phyloP scores from a whole-genome alignment of 2,329 filamentous ascomycete species.

The Colletotrichum musicola region DNA sequence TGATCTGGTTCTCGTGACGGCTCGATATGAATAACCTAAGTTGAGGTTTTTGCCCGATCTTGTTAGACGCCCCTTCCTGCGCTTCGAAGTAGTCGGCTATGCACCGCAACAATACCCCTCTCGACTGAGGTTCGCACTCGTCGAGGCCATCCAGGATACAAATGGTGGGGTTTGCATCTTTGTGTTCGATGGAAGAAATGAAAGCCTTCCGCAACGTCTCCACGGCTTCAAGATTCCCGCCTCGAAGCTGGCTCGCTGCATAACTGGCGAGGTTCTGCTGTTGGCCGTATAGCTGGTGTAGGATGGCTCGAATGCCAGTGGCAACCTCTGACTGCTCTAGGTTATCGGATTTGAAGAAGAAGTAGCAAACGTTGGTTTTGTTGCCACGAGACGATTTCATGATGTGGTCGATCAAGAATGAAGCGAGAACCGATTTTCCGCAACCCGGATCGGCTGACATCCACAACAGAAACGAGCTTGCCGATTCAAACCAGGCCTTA shows the following conservation, averaged over 20 bases:
- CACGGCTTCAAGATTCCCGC: not conserved
- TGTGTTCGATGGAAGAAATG: not conserved
- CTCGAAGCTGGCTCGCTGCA: slow-evolving; percentile 6
- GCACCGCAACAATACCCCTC: slow-evolving; percentile 26
- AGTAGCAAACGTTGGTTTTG: slow-evolving; percentile 37
- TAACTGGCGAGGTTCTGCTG: not conserved
- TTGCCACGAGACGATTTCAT: not conserved
- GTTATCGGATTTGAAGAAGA: slow-evolving; percentile 40
- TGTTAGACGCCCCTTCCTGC: not conserved
- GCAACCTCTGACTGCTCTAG: slow-evolving; percentile 32
- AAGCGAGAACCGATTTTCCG: slow-evolving; percentile 38
- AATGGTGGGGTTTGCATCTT: slow-evolving; percentile 33
- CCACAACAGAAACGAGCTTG: slow-evolving; percentile 33
- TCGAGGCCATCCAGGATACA: slow-evolving; percentile 41
- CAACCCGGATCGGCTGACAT: slow-evolving; percentile 39
- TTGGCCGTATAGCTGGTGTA: slow-evolving; percentile 37
- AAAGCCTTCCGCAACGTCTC: slow-evolving; percentile 22
- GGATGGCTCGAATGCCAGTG: slow-evolving; percentile 16
- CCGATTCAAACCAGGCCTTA: slow-evolving; percentile 10
- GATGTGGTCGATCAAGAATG: slow-evolving; percentile 37
- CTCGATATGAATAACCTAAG: slow-evolving; percentile 41
- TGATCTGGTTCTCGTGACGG: slow-evolving; percentile 40
- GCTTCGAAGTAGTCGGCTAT: slow-evolving; percentile 31
- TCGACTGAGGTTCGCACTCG: slow-evolving; percentile 36
- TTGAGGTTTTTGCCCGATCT: not conserved